Percentiles rank a stretch among this genome's conserved stretches.
Conservation (phyloP, 768 basidiomycete genomes). For the Leucosporidium yakuticum region DNA sequence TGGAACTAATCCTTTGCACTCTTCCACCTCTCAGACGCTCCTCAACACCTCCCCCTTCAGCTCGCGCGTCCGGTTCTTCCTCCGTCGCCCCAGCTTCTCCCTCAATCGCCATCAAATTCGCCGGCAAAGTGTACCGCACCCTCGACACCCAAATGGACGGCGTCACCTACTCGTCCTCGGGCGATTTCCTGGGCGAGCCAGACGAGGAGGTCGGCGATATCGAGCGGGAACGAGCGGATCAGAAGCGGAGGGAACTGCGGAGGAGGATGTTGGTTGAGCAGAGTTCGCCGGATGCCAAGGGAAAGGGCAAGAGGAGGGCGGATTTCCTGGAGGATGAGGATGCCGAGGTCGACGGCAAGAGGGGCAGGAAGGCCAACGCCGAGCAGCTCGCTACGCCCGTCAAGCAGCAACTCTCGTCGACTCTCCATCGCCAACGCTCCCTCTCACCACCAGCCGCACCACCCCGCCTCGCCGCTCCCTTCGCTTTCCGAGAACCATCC, state of each 20-base stretch:
- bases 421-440: neutral
- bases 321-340: neutral
- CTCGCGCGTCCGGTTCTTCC: neutral
- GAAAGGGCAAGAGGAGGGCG: neutral
- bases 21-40: neutral
- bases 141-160: conserved; percentile 14
- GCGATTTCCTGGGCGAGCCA: conserved; percentile 22
- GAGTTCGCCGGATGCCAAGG: neutral
- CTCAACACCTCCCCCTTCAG: neutral
- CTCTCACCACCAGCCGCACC: neutral
- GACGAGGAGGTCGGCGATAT: conserved; percentile 28
- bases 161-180: neutral
- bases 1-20: neutral
- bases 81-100: neutral
- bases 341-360: neutral
- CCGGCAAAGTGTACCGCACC: conserved; percentile 31
- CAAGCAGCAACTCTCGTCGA: neutral
- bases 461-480: conserved; percentile 17
- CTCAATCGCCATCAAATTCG: conserved; percentile 23
- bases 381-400: neutral
- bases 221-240: neutral
- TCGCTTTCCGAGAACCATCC: neutral
- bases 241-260: conserved; percentile 17
- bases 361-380: conserved; percentile 6
- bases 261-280: conserved; percentile 10